Conservation (phyloP, 495 filamentous ascomycete genomes). For the Daldinia childiae region DNA sequence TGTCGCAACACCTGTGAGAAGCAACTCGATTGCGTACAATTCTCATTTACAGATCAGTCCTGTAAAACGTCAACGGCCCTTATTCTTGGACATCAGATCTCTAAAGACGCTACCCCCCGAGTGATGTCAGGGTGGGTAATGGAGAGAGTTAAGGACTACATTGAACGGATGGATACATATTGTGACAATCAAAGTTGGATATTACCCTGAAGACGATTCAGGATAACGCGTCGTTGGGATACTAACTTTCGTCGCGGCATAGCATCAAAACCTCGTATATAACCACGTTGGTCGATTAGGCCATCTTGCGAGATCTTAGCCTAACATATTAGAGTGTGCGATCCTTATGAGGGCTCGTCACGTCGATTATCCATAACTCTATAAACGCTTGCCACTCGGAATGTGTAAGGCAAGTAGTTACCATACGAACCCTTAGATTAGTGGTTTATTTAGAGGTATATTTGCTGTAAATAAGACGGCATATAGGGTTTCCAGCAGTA, state of each 20-base stretch:
- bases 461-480: neutral
- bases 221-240: neutral
- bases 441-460: neutral
- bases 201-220: constrained; percentile 23
- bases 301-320: too few relatives aligned
- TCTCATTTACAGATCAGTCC: constrained; percentile 48
- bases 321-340: too few relatives aligned
- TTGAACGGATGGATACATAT: constrained; percentile 36
- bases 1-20: constrained; percentile 53
- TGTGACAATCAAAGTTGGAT: constrained; percentile 38
- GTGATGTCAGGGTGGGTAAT: constrained; percentile 46
- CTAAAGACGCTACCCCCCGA: constrained; percentile 9
- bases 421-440: neutral
- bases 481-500: neutral
- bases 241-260: neutral
- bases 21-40: constrained; percentile 55
- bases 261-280: neutral
- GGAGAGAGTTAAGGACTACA: constrained; percentile 35
- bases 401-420: too few relatives aligned
- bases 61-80: constrained; percentile 48
- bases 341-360: too few relatives aligned
- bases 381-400: too few relatives aligned
- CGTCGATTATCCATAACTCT: too few relatives aligned
- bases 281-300: too few relatives aligned
- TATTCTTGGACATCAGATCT: constrained; percentile 32